Evolutionary conservation across 352 stramenopile species (phyloP), one percentile per base, ranked within the genome.

Genomic region (Phytophthora capsici): DNA sequence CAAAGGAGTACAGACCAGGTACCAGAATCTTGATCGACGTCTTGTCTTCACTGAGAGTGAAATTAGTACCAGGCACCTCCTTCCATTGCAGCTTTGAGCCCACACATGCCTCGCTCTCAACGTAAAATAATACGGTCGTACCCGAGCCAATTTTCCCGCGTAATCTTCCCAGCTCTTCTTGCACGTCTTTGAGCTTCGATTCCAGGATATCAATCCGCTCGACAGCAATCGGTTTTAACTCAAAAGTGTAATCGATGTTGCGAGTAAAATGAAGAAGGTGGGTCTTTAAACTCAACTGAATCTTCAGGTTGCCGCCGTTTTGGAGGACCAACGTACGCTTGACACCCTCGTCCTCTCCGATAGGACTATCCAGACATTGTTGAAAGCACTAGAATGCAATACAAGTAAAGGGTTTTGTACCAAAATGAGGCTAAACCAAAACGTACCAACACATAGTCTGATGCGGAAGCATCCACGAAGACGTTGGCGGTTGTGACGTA

Each of bases 251-350:
- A 16, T 40, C 3, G n/a, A 53, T 30, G 6, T 12, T 12, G 2
- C 62, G 47, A 36, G 20, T 40, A 3, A 47, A 65, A 6, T 20
- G 37, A 6, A 63, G 46, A 19, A 63, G 4, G 8, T 45, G 52
- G 20, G 58, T 44, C 8, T 69, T 50, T 8, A 63, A 43, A 14
- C n/a, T 69, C n/a, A 63, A 30, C 4, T 63, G 22, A 3, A 69
- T 37, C 12, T 46, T 25, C 6, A 63, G 36, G 6, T 57, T 57
- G 0, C 37, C 59, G 4, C 34, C 30, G 19, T 36, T 45, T 6
- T 61, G 32, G 2, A 49, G 3, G 41, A 16, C 14, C 40, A 66
- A 14, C 16, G 59, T 25, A 2, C 58, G 58, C 14, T 61, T 5
- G 1, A 26, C 6, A 14, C 37, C 22, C 12, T 50, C 44, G 7